Base-by-base conservation (phyloP, 1,139 yeast genomes). In the Candida tetrigidarum region DNA sequence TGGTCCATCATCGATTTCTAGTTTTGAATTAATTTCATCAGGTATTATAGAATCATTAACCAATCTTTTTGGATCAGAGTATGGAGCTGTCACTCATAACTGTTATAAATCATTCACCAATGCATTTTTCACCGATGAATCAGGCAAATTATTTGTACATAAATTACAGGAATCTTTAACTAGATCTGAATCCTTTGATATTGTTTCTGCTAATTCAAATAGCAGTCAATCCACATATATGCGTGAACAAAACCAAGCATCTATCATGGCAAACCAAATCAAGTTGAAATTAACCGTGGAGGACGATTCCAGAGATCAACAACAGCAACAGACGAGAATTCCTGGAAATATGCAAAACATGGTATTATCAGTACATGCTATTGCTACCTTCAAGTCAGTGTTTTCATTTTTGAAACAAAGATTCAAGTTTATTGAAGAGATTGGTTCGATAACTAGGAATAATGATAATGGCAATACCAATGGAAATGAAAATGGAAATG, bases 381-480 rank as follows among this genome's bases (percentile, higher is more conserved):
- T 91, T 55, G 96, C 97, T 0, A 86, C 97, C 0, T 85, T 90
- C 59, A 80, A 78, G 48, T 81, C 92, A 1, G 74, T 92, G 33
- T 84, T 81, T 42, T 78, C 82, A 2, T 90, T 88, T 56, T 65
- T 85, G 50, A 79, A 61, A 37, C 72, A 63, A 42, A 56, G 72
- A 43, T 52, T 69, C 12, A 53, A 52, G 25, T 56, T 69, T 30
- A 42, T 65, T 20, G 67, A 62, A 14, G 59, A 55, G n/a, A 34
- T 34, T 11, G 41, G 34, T 12, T 16, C 37, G 7, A 9, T 26
- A n/a, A n/a, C n/a, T n/a, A n/a, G n/a, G n/a, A n/a, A n/a, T n/a
- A n/a, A n/a, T n/a, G n/a, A n/a, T 27, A n/a, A 12, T 4, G 15
- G 6, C 12, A 32, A 11, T n/a, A 10, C 29, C 23, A 18, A 19